Conservation (phyloP, 129 eudicot genomes). For the Centella asiatica region DNA sequence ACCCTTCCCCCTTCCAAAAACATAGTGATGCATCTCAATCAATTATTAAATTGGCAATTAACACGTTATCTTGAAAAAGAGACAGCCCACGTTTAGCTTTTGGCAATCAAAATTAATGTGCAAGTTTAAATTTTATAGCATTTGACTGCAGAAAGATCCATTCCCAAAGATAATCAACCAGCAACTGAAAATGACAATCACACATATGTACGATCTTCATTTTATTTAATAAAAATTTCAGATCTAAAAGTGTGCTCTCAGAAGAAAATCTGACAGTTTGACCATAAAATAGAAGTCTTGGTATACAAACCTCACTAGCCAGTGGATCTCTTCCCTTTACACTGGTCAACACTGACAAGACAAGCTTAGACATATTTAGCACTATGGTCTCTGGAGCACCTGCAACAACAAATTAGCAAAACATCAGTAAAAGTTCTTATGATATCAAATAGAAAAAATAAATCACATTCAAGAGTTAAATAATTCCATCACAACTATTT, state of each 20-base stretch:
- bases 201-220: neutral
- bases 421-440: neutral
- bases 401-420: constrained; percentile 24
- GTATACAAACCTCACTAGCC: constrained; percentile 75
- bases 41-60: too few species aligned
- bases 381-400: constrained; percentile 75
- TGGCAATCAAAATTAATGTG: too few species aligned
- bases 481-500: neutral
- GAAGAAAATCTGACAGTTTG: neutral
- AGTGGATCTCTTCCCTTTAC: constrained; percentile 89
- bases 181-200: neutral
- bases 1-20: too few species aligned
- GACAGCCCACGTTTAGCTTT: too few species aligned
- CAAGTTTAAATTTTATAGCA: neutral
- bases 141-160: neutral
- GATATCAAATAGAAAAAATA: neutral
- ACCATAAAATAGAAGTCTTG: constrained; percentile 8
- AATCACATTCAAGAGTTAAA: constrained; percentile 5
- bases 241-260: neutral
- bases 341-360: constrained; percentile 48
- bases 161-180: neutral
- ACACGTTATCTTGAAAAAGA: too few species aligned
- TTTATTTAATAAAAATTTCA: neutral
- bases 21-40: too few species aligned
- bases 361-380: constrained; percentile 74